phyloP scores from a whole-genome alignment of 768 basidiomycete species.

The Coprinopsis strossmayeri region DNA sequence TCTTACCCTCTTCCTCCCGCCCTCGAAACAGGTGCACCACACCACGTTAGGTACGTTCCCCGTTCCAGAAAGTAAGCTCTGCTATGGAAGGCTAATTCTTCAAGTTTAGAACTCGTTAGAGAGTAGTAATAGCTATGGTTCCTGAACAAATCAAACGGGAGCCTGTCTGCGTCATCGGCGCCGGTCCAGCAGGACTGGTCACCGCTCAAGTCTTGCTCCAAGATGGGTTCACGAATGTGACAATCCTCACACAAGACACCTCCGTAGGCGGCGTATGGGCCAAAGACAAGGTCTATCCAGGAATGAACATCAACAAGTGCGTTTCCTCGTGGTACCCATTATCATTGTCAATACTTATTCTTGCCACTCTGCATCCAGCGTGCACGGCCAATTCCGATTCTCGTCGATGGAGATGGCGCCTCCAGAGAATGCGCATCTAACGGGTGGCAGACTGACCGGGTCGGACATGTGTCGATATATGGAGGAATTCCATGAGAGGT shows the following conservation, averaged over 20 bases:
- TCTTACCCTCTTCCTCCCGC: too few species aligned
- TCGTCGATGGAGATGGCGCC: conserved; percentile 40
- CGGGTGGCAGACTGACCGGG: conserved; percentile 36
- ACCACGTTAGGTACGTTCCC: too few species aligned
- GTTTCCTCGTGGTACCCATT: conserved; percentile 10
- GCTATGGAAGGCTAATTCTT: too few species aligned
- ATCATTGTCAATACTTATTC: not conserved
- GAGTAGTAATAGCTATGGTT: too few species aligned
- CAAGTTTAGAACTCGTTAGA: too few species aligned
- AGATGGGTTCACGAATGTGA: conserved; percentile 44
- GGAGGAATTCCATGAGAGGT: conserved; percentile 34
- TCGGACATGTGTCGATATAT: conserved; percentile 42
- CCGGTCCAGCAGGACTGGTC: conserved; percentile 48
- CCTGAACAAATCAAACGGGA: too few species aligned
- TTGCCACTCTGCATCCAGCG: conserved; percentile 23
- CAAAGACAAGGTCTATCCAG: conserved; percentile 39
- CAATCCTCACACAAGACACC: conserved; percentile 40
- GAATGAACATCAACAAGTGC: conserved; percentile 46
- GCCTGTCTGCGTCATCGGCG: conserved; percentile 32
- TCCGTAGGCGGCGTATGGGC: conserved; percentile 48
- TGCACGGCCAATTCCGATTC: conserved; percentile 49
- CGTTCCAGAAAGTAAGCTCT: too few species aligned
- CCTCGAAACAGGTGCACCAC: too few species aligned
- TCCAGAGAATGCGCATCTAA: conserved; percentile 10
- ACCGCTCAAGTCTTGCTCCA: conserved; percentile 43